phyloP scores from a whole-genome alignment of 371 early-diverging fungal genomes.

The Mortierella sp. region DNA sequence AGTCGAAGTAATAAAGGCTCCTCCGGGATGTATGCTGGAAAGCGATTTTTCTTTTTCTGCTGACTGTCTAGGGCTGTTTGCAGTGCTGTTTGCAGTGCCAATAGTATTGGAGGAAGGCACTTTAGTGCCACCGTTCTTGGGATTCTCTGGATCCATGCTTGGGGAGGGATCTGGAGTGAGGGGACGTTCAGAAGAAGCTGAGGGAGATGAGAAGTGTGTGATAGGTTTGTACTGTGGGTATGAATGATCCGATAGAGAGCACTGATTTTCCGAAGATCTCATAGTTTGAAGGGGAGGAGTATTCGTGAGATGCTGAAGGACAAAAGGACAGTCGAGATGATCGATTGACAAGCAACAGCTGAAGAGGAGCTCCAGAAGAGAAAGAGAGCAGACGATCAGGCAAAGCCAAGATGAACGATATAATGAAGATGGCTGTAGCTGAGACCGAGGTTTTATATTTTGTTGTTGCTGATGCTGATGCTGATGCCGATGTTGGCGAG shows the following conservation, averaged over 20 bases:
- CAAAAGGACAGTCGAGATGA: background rate
- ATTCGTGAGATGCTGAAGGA: background rate
- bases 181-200: background rate
- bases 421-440: background rate
- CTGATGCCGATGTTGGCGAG: background rate
- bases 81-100: background rate
- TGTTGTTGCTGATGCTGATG: too few relatives aligned
- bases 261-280: conserved; percentile 3
- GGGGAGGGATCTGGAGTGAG: conserved; percentile 24
- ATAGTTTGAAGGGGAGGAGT: conserved; percentile 6
- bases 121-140: background rate
- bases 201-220: background rate
- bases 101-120: background rate
- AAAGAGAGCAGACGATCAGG: too few relatives aligned
- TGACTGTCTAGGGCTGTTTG: background rate
- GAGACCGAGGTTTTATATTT: background rate
- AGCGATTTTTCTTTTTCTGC: background rate
- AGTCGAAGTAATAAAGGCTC: background rate
- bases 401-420: background rate
- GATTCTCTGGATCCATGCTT: conserved; percentile 16
- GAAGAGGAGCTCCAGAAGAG: background rate
- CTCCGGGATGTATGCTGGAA: background rate
- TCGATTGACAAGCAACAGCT: background rate
- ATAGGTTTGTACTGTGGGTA: background rate
- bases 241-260: background rate